A percentile compares a stretch with the other conserved stretches of the same genome.
Evolutionary conservation across 805 yeast genomes (phyloP).

Genomic region (Zygosaccharomyces pseudorouxii): DNA sequence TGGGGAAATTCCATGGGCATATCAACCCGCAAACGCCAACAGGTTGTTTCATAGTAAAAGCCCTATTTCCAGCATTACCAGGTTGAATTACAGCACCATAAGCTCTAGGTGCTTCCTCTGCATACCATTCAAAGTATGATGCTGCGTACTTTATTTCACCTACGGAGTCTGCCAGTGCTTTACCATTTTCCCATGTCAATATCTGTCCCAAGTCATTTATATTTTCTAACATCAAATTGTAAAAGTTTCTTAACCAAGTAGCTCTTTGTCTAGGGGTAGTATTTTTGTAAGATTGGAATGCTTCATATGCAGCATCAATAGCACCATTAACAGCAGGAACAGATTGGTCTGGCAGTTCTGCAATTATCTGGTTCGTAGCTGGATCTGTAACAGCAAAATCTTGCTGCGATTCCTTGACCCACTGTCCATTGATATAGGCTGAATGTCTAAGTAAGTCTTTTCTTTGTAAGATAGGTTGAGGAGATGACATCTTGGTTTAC

Average conservation of each 20-base stretch:
- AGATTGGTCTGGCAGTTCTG: constrained; percentile 59
- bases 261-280: constrained; percentile 50
- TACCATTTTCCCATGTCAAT: constrained; percentile 58
- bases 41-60: constrained; percentile 52
- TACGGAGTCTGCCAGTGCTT: constrained; percentile 47
- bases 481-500: constrained; percentile 6
- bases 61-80: constrained; percentile 45
- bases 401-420: constrained; percentile 47
- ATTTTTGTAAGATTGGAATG: constrained; percentile 44
- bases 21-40: constrained; percentile 61
- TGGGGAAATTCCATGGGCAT: constrained; percentile 66
- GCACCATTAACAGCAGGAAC: constrained; percentile 55
- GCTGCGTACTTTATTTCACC: constrained; percentile 60
- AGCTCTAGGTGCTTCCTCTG: constrained; percentile 57
- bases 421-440: constrained; percentile 68
- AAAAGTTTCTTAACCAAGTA: constrained; percentile 46
- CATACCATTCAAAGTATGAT: constrained; percentile 83
- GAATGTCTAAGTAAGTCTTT: constrained; percentile 51
- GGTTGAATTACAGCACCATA: constrained; percentile 59
- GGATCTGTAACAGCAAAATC: constrained; percentile 73
- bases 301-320: constrained; percentile 44
- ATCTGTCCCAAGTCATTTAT: constrained; percentile 53
- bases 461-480: constrained; percentile 39
- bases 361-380: constrained; percentile 55
- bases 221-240: constrained; percentile 50